A percentile compares a stretch with the other conserved stretches of the same genome.
Conservation (phyloP, 352 stramenopile species). For the Pythium sp. region DNA sequence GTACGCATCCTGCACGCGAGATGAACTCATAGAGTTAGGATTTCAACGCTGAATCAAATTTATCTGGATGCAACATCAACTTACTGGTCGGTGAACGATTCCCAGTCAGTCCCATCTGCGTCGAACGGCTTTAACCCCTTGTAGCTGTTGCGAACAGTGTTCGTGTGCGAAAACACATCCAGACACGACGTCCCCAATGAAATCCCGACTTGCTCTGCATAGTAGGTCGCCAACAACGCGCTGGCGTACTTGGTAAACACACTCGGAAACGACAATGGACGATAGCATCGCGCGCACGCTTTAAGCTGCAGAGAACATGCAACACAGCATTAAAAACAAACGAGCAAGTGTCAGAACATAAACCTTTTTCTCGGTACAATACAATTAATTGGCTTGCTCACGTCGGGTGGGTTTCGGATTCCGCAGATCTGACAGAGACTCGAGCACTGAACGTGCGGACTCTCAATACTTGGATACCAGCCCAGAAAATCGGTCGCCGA, state of each 20-base stretch:
- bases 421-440: slow-evolving; percentile 68
- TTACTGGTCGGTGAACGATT: slow-evolving; percentile 69
- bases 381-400: slow-evolving; percentile 4
- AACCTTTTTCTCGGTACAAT: neutral
- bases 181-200: slow-evolving; percentile 59
- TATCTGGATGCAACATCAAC: neutral
- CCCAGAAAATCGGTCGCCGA: slow-evolving; percentile 73
- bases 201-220: slow-evolving; percentile 80
- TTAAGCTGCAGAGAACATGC: slow-evolving; percentile 3
- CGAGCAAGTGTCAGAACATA: no score
- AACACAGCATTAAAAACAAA: no score
- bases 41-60: neutral
- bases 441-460: slow-evolving; percentile 65
- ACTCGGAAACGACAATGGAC: slow-evolving; percentile 62
- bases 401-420: slow-evolving; percentile 73
- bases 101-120: slow-evolving; percentile 57
- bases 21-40: no score
- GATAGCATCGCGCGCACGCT: slow-evolving; percentile 51
- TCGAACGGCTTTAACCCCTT: slow-evolving; percentile 71
- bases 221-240: slow-evolving; percentile 65
- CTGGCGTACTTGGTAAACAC: slow-evolving; percentile 80
- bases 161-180: slow-evolving; percentile 75
- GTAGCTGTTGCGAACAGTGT: slow-evolving; percentile 61
- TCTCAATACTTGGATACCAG: slow-evolving; percentile 79
- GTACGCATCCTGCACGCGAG: slow-evolving; percentile 51